phyloP scores from a whole-genome alignment of 164 flowering plant genomes.

The Umbilicus rupestris region DNA sequence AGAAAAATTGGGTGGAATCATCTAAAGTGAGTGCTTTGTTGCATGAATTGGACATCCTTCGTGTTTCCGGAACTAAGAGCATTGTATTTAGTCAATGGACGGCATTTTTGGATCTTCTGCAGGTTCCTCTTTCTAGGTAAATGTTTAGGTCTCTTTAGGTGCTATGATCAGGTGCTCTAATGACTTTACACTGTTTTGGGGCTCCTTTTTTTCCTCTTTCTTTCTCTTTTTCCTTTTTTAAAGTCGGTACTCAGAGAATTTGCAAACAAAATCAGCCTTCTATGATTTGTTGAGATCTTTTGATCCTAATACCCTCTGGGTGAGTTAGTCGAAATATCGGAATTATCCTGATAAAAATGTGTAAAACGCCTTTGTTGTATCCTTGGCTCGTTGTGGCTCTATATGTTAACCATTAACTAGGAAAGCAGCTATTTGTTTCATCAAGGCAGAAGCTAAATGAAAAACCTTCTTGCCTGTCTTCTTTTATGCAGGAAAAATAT shows the following conservation, averaged over 20 bases:
- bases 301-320: not conserved
- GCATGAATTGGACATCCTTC: conserved; percentile 60
- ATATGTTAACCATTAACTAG: not conserved
- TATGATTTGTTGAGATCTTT: not conserved
- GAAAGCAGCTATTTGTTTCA: too few species aligned
- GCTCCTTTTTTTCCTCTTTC: not conserved
- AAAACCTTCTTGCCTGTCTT: not conserved
- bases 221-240: not conserved
- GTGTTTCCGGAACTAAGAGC: conserved; percentile 70
- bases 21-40: conserved; percentile 61
- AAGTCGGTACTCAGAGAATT: not conserved
- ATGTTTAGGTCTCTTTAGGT: conserved; percentile 9
- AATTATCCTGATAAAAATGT: too few species aligned
- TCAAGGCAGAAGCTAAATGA: not conserved
- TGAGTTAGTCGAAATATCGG: not conserved
- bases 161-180: not conserved
- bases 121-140: conserved; percentile 87
- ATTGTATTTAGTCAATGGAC: conserved; percentile 99
- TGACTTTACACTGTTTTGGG: not conserved
- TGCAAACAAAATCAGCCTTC: not conserved
- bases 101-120: conserved; percentile 85
- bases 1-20: conserved; percentile 96
- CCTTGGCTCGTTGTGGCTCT: not conserved
- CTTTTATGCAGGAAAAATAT: conserved; percentile 49
- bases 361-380: too few species aligned